phyloP scores from a whole-genome alignment of 495 filamentous ascomycete genomes.

The Trichoderma asperelloides region DNA sequence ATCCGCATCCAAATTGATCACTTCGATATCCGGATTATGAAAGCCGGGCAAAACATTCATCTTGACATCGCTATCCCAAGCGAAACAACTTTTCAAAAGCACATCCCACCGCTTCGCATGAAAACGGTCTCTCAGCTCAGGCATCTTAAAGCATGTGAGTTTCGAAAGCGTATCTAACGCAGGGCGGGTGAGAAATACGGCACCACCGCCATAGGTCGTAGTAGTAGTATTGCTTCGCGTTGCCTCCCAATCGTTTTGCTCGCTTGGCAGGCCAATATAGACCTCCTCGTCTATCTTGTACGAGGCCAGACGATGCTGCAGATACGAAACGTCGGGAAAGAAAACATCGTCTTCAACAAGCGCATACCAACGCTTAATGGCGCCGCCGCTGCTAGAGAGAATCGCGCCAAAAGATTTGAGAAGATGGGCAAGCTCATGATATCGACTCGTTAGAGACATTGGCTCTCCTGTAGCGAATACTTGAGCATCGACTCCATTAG shows the following conservation, averaged over 20 bases:
- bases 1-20: constrained; percentile 41
- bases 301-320: constrained; percentile 36
- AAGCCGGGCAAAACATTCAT: constrained; percentile 44
- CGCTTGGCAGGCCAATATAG: constrained; percentile 51
- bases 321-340: constrained; percentile 42
- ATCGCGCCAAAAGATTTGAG: constrained; percentile 19
- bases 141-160: not conserved
- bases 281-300: constrained; percentile 39
- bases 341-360: constrained; percentile 40
- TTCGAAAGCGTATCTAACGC: constrained; percentile 22
- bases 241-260: constrained; percentile 32
- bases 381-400: constrained; percentile 8
- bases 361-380: constrained; percentile 20
- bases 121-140: not conserved
- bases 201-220: constrained; percentile 51
- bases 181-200: constrained; percentile 49
- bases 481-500: constrained; percentile 23
- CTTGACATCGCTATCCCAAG: constrained; percentile 37
- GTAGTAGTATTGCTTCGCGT: constrained; percentile 31
- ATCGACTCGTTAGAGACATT: constrained; percentile 24
- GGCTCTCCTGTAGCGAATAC: constrained; percentile 18
- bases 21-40: constrained; percentile 28
- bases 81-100: constrained; percentile 45
- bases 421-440: constrained; percentile 23
- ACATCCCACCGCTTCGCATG: constrained; percentile 20